These are phyloP conservation scores for Lentinula sp. DNA, from an alignment of 768 basidiomycete species.

Conservation along the genomic window DNA sequence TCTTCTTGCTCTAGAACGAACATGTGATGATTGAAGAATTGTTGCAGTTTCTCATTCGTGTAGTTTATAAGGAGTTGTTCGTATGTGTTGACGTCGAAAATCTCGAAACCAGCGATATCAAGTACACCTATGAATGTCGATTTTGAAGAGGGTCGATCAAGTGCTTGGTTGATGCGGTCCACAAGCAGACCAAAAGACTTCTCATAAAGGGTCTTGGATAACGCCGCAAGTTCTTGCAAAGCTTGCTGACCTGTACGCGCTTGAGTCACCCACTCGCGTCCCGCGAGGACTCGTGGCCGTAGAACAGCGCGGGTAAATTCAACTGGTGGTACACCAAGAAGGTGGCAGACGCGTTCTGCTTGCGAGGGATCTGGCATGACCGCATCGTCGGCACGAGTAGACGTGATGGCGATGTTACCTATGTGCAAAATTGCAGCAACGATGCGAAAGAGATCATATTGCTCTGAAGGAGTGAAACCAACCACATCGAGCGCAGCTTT, in stretches of 20 bases:
- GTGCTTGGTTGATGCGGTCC: slow-evolving; percentile 89
- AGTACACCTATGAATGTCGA: slow-evolving; percentile 96
- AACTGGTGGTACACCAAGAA: slow-evolving; percentile 80
- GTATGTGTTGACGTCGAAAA: slow-evolving; percentile 90
- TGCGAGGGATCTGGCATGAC: slow-evolving; percentile 76
- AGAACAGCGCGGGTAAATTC: slow-evolving; percentile 89
- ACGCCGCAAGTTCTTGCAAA: slow-evolving; percentile 81
- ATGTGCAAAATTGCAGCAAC: slow-evolving; percentile 93
- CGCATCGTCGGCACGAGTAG: slow-evolving; percentile 75
- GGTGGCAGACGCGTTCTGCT: slow-evolving; percentile 84
- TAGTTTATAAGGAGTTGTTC: slow-evolving; percentile 98
- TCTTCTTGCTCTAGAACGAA: slow-evolving; percentile 99
- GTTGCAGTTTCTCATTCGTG: slow-evolving; percentile 97
- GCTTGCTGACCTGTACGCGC: slow-evolving; percentile 89
- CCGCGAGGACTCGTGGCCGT: slow-evolving; percentile 87
- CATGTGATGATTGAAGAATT: slow-evolving; percentile 99
- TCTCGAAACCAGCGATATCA: slow-evolving; percentile 99
- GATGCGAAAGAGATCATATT: slow-evolving; percentile 89
- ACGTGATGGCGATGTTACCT: slow-evolving; percentile 83
- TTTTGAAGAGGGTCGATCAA: slow-evolving; percentile 89
- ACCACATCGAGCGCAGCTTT: slow-evolving; percentile 81
- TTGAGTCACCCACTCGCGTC: slow-evolving; percentile 95
- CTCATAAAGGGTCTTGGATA: slow-evolving; percentile 96
- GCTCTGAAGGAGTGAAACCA: slow-evolving; percentile 80
- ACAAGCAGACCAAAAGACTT: slow-evolving; percentile 93